phyloP scores from a whole-genome alignment of 257 asterid species.

The Lavandula angustifolia region DNA sequence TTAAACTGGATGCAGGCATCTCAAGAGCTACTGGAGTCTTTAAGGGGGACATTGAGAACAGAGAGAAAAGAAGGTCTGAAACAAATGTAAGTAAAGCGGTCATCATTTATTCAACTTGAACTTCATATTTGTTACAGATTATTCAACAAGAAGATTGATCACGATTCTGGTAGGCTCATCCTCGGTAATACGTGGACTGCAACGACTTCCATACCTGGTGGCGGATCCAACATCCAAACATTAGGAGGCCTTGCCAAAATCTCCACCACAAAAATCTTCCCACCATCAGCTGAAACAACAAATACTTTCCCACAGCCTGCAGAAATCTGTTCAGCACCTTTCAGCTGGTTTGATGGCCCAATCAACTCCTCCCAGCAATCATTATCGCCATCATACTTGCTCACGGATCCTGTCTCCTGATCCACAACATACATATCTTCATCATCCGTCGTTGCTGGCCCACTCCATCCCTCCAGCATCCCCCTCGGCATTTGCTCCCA shows the following conservation, averaged over 20 bases:
- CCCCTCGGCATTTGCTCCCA: slow-evolving; percentile 70
- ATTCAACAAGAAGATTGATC: slow-evolving; percentile 9
- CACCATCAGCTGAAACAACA: slow-evolving; percentile 43
- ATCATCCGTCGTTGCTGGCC: slow-evolving; percentile 50
- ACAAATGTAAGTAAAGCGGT: neutral
- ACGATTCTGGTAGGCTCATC: slow-evolving; percentile 38
- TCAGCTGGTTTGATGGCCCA: slow-evolving; percentile 43
- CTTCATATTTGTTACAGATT: slow-evolving; percentile 13
- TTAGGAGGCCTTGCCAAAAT: slow-evolving; percentile 41
- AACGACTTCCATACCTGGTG: slow-evolving; percentile 53
- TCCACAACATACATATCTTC: slow-evolving; percentile 57
- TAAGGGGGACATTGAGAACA: neutral
- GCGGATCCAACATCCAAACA: slow-evolving; percentile 53
- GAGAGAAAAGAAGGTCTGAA: neutral
- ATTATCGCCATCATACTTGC: slow-evolving; percentile 45
- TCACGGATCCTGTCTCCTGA: slow-evolving; percentile 51
- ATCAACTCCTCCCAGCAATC: slow-evolving; percentile 63
- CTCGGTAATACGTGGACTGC: slow-evolving; percentile 72
- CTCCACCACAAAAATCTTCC: slow-evolving; percentile 54
- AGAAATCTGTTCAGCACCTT: slow-evolving; percentile 61
- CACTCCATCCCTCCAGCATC: slow-evolving; percentile 71
- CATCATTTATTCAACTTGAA: too few species aligned
- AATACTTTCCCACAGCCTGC: slow-evolving; percentile 62
- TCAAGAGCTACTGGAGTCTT: neutral
- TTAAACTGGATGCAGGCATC: neutral